These are phyloP conservation scores for Phaffia australis DNA, from an alignment of 768 basidiomycete genomes.

Conservation along the genomic window DNA sequence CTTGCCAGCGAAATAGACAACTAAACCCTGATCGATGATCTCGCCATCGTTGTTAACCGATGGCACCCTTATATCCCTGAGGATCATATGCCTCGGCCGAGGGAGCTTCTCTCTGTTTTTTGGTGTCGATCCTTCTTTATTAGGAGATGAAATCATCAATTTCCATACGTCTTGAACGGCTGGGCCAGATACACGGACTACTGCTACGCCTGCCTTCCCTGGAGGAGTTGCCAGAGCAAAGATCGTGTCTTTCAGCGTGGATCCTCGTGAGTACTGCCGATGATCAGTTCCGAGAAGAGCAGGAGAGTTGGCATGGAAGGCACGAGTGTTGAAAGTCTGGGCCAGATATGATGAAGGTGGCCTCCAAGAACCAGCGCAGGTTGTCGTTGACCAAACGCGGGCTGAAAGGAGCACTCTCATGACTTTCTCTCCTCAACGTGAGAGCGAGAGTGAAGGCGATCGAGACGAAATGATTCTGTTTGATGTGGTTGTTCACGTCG, in stretches of 20 bases:
- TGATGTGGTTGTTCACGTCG: too few species aligned
- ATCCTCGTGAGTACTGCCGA: too few species aligned
- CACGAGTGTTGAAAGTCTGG: too few species aligned
- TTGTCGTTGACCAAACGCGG: too few species aligned
- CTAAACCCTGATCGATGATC: slow-evolving; percentile 65
- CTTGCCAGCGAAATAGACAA: slow-evolving; percentile 69
- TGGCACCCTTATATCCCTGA: slow-evolving; percentile 49
- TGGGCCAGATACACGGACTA: slow-evolving; percentile 73
- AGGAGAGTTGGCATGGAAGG: too few species aligned
- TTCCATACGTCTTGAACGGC: slow-evolving; percentile 55
- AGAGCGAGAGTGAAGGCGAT: too few species aligned
- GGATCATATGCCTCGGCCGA: slow-evolving; percentile 56
- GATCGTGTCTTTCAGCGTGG: slow-evolving; percentile 42
- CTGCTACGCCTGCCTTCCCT: slow-evolving; percentile 71
- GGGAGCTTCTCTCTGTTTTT: slow-evolving; percentile 36
- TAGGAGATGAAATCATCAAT: slow-evolving; percentile 44
- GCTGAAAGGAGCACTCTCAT: too few species aligned
- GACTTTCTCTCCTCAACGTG: too few species aligned
- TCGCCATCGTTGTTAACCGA: slow-evolving; percentile 44
- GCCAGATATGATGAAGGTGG: too few species aligned
- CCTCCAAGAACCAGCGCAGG: too few species aligned
- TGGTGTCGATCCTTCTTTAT: neutral
- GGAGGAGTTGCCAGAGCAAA: slow-evolving; percentile 80
- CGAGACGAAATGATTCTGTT: too few species aligned
- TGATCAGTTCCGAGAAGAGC: too few species aligned